Evolutionary conservation across 2,329 filamentous ascomycete species (phyloP).

Genomic region (Cadophora gregata): DNA sequence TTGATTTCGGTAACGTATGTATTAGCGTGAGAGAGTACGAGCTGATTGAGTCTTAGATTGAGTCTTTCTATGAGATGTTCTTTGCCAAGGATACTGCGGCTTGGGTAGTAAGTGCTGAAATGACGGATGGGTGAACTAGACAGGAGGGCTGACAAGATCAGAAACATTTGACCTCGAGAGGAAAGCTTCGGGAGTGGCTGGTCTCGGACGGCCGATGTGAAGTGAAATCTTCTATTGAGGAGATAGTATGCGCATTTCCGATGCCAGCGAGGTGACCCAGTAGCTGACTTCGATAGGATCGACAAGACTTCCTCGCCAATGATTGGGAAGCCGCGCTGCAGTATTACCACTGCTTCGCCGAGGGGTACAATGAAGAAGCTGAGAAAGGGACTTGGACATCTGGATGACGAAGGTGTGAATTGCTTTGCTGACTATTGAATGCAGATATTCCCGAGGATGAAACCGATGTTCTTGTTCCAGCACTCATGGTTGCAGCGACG

Average conservation of each 20-base stretch:
- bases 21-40: not conserved
- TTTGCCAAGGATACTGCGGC: not conserved
- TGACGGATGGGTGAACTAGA: not conserved
- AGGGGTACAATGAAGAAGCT: not conserved
- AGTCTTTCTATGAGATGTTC: not conserved
- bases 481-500: not conserved
- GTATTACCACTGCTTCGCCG: not conserved
- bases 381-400: not conserved
- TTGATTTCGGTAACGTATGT: too few relatives aligned
- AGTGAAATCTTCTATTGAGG: not conserved
- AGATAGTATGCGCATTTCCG: not conserved
- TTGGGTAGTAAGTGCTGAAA: constrained; percentile 4
- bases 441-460: not conserved
- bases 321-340: not conserved
- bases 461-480: not conserved
- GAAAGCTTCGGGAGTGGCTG: not conserved
- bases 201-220: constrained; percentile 2
- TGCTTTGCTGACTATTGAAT: not conserved
- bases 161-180: not conserved
- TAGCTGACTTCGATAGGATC: not conserved
- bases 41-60: not conserved
- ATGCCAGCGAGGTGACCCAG: not conserved
- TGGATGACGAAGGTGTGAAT: not conserved
- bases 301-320: constrained; percentile 9
- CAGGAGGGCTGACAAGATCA: not conserved